These are phyloP conservation scores for Plasmopara muralis DNA, from an alignment of 352 stramenopile genomes.

Conservation along the genomic window DNA sequence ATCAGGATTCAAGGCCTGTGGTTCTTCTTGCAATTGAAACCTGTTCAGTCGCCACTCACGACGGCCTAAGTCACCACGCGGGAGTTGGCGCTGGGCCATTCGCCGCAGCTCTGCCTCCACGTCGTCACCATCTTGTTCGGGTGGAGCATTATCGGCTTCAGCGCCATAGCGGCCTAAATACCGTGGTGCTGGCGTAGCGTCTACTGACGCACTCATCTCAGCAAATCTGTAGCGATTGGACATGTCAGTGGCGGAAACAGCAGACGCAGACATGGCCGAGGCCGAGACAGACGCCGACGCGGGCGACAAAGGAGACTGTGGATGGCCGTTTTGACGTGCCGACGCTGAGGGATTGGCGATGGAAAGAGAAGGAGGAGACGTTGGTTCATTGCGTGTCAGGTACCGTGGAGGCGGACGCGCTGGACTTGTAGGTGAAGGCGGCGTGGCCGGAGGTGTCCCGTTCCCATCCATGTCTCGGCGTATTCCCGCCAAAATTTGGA, in stretches of 20 bases:
- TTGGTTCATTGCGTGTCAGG: constrained; percentile 26
- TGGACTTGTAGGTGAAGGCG: constrained; percentile 48
- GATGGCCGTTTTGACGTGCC: constrained; percentile 5
- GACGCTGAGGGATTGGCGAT: constrained; percentile 10
- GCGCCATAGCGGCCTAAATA: constrained; percentile 57
- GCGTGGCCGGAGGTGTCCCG: constrained; percentile 46
- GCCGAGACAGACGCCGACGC: constrained; percentile 58
- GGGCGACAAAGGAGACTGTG: constrained; percentile 32
- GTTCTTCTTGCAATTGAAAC: constrained; percentile 28
- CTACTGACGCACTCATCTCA: constrained; percentile 77
- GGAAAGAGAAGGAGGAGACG: constrained; percentile 11
- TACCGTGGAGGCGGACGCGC: constrained; percentile 36
- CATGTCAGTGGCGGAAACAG: constrained; percentile 73
- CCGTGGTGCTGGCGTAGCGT: constrained; percentile 65
- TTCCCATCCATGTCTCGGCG: constrained; percentile 21
- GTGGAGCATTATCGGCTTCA: constrained; percentile 6
- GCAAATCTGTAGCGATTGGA: constrained; percentile 53
- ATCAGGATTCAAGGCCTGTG: constrained; percentile 11
- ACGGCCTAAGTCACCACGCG: constrained; percentile 67
- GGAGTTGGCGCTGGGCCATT: constrained; percentile 72
- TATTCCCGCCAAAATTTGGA: not conserved
- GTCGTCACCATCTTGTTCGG: constrained; percentile 45
- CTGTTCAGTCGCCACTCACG: constrained; percentile 68
- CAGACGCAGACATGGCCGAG: constrained; percentile 68
- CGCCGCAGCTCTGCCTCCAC: constrained; percentile 70